Evolutionary conservation across 768 basidiomycete genomes (phyloP), one percentile per base, ranked within the genome.

Genomic region (Psilocybe subaeruginosa): DNA sequence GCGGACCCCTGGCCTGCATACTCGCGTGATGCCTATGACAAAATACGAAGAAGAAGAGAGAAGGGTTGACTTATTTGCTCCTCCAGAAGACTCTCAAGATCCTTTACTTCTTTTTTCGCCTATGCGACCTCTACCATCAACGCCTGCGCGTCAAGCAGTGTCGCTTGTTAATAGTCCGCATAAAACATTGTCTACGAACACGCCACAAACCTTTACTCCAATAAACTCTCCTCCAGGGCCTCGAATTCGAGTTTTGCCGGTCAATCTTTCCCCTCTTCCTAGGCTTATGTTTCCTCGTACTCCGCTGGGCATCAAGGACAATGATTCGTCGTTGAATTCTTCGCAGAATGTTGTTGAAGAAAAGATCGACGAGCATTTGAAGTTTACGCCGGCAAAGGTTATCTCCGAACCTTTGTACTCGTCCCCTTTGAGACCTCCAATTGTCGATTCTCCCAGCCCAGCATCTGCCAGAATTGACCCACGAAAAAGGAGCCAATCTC

Each of bases 311-410:
- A n/a, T 12, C 29, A 41, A 27, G 5, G n/a, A 14, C 35, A 41
- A n/a, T 33, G 37, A 27, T 17, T 17, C n/a, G 5, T n/a, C 46
- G 35, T 8, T 47, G 41, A 23, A 27, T 57, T 35, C 52, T 19
- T 7, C 23, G 16, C 37, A 31, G 5, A 58, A 46, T 17, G 11
- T 16, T 37, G 33, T 4, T 11, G 43, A 35, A 19, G n/a, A 48
- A 29, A 45, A 45, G 1, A 14, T 35, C 9, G 59, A 66, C 48
- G 64, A 61, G 9, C 47, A 63, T 3, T 41, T 61, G 8, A 12
- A 62, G 33, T 68, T 66, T 51, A 62, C 61, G 17, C 65, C 65
- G 6, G 54, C 51, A 9, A 61, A 62, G 14, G 43, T 48, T 29
- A 14, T 23, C 3, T 47, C 54, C 8, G 23, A 31, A 23, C 27